Conservation (phyloP, 225 moss, liverwort and hornwort species). For the Pseudoscleropodium purum region DNA sequence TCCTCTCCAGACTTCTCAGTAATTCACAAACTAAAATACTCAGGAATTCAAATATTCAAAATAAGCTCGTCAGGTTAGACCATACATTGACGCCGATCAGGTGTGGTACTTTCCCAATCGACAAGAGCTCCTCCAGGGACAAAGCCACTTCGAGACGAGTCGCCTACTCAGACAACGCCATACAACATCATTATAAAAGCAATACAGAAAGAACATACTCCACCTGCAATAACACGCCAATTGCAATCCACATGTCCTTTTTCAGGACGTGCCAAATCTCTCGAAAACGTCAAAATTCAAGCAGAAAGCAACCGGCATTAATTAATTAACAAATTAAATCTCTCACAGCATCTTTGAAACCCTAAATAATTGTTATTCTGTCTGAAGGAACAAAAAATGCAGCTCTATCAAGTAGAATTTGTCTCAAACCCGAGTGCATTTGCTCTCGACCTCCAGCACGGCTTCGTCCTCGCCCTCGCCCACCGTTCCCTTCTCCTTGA, state of each 20-base stretch:
- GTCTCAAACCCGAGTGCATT: constrained; percentile 7
- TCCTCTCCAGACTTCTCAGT: neutral
- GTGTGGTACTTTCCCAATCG: constrained; percentile 32
- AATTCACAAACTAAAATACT: neutral
- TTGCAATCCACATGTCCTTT: neutral
- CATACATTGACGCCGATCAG: constrained; percentile 27
- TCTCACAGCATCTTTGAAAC: neutral
- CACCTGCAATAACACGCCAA: neutral
- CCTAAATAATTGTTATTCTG: neutral
- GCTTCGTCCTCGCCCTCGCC: constrained; percentile 25
- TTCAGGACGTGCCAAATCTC: neutral
- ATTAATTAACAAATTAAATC: neutral
- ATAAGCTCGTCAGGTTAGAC: neutral
- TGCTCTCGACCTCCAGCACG: constrained; percentile 11
- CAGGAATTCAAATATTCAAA: neutral
- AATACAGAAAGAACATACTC: neutral
- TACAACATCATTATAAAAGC: neutral
- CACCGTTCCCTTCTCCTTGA: constrained; percentile 16
- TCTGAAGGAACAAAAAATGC: neutral
- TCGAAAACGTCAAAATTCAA: neutral
- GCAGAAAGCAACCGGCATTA: neutral
- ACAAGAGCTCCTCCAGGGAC: constrained; percentile 33
- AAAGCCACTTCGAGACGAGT: constrained; percentile 17
- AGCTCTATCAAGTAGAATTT: neutral
- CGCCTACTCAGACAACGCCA: constrained; percentile 26